Evolutionary conservation across 164 flowering plant genomes (phyloP).

Genomic region (Vitis labrusca): DNA sequence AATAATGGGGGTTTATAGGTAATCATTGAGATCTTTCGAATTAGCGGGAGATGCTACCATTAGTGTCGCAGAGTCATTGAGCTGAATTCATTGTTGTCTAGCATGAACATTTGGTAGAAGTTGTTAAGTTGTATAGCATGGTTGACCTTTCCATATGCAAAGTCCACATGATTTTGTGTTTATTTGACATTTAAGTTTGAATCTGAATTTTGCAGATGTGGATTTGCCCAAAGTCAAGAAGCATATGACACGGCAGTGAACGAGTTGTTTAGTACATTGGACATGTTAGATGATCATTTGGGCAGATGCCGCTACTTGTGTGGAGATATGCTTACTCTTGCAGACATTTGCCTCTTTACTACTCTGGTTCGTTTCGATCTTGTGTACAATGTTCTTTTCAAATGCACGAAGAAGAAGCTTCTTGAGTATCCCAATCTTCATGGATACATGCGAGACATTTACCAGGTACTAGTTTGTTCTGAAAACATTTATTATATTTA

Average conservation of each 20-base stretch:
- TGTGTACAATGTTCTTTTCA: constrained; percentile 83
- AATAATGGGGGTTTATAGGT: too few relatives aligned
- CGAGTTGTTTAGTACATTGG: constrained; percentile 66
- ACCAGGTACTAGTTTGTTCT: constrained; percentile 54
- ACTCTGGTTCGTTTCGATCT: constrained; percentile 89
- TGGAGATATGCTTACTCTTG: constrained; percentile 75
- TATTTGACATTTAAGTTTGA: too few relatives aligned
- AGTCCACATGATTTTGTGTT: too few relatives aligned
- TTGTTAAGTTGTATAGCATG: too few relatives aligned
- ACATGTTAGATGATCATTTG: constrained; percentile 76
- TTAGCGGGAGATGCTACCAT: too few relatives aligned
- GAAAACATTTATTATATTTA: not conserved
- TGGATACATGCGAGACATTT: constrained; percentile 80
- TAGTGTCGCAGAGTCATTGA: too few relatives aligned
- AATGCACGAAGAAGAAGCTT: constrained; percentile 95
- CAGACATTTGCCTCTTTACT: constrained; percentile 87
- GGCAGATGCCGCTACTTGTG: constrained; percentile 68
- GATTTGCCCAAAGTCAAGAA: constrained; percentile 95
- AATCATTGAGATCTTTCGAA: too few relatives aligned
- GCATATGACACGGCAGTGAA: constrained; percentile 83
- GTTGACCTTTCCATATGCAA: too few relatives aligned
- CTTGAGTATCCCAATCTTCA: constrained; percentile 76
- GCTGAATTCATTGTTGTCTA: too few relatives aligned
- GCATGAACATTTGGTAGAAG: too few relatives aligned
- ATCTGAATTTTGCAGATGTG: constrained; percentile 55